Base-by-base conservation (phyloP, 495 filamentous ascomycete species). In the Hypomontagnella submonticulosa region DNA sequence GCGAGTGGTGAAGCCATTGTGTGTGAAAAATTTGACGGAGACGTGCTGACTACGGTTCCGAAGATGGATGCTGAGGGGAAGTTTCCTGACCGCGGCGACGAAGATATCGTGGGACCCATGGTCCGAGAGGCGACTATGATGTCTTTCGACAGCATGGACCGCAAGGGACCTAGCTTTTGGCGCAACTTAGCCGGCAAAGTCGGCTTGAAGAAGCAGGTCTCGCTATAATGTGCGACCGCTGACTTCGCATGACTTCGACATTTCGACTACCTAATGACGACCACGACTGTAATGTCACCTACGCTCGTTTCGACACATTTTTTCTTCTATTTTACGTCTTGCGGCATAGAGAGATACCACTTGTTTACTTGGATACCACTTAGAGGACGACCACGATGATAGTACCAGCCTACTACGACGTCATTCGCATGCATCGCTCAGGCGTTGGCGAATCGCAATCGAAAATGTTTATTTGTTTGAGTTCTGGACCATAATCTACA, bases 41-140 rank as follows among this genome's bases (percentile, higher is more conserved):
- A 70, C 27, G 62, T 79, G n/a, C 71, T 80, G 0, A 77, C 75
- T 34, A 73, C 76, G 1, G 76, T 83, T 8, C 81, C 80, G 0
- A 68, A 73, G 23, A 83, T 89, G 75, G 79, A 77, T 60, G 86
- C 87, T 73, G 88, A 91, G 59, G 87, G 86, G 47, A 97, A 97
- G 76, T 97, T 97, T 66, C 92, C 90, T 20, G 87, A 90, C 60
- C 84, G 94, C 47, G 92, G 91, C 23, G 92, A 97, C 66, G 88
- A 92, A 54, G 92, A 96, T 72, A 95, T 97, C 59, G 92, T 97
- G 11, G 93, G 93, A 0, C 93, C 93, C 3, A 97, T 97, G 93
- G 86, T 87, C 10, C 84, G 88, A 49, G 84, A 87, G 55, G 74
- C 77, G 4, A 73, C 78, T 50, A 83, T 83, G 81, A 68, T 72